These are phyloP conservation scores for Botryotinia convoluta DNA, from an alignment of 2,329 filamentous ascomycete genomes.

Conservation along the genomic window DNA sequence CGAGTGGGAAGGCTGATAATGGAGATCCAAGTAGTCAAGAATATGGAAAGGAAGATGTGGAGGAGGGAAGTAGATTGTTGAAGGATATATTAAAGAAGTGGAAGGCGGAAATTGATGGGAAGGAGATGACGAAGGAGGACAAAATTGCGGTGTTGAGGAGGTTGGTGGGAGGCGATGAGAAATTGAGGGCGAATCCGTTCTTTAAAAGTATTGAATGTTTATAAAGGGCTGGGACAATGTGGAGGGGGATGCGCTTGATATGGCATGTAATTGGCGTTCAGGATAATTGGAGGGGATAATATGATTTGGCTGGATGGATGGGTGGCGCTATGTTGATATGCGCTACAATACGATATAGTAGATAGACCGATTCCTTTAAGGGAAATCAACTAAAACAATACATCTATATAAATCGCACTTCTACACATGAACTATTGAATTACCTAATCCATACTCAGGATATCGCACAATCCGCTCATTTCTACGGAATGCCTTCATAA, in stretches of 20 bases:
- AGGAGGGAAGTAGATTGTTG: constrained; percentile 79
- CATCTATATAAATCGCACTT: neutral
- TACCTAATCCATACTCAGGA: neutral
- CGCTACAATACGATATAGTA: neutral
- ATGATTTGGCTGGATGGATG: neutral
- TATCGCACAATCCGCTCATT: neutral
- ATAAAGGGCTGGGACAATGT: constrained; percentile 19
- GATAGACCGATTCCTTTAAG: no score
- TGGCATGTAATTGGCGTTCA: neutral
- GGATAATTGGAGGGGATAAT: no score
- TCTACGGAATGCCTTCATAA: neutral
- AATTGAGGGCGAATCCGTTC: constrained; percentile 63
- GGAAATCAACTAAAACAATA: neutral
- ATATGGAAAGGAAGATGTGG: constrained; percentile 81
- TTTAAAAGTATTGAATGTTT: constrained; percentile 56
- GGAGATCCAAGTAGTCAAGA: constrained; percentile 34
- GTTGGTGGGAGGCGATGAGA: constrained; percentile 70
- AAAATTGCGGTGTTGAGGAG: constrained; percentile 78
- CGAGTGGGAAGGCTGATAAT: constrained; percentile 61
- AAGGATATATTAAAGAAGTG: constrained; percentile 81
- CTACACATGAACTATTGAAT: neutral
- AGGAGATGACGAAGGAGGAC: constrained; percentile 62
- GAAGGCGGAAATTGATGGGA: constrained; percentile 68
- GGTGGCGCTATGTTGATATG: neutral
- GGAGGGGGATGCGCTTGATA: no score